Base-by-base conservation (phyloP, 352 stramenopile genomes). In the Globisporangium viniferum region DNA sequence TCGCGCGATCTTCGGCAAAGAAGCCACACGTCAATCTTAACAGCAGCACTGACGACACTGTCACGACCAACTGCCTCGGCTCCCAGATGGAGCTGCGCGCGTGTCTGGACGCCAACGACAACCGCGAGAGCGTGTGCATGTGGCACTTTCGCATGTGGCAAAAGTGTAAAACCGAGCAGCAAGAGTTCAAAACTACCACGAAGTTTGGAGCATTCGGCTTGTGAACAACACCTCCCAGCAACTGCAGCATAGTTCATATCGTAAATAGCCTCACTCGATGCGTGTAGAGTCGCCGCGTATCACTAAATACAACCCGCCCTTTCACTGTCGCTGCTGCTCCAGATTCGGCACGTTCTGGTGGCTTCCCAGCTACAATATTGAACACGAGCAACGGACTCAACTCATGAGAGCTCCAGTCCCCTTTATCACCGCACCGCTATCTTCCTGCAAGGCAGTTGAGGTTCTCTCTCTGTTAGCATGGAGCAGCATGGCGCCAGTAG, bases 41-140 rank as follows among this genome's bases (percentile, higher is more conserved):
- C 39, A 20, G 10, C 1, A 27, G 20, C 9, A 22, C 39, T 48
- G n/a, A 20, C 1, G 29, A 41, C 54, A n/a, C 5, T 20, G 10
- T 14, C 8, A 24, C 10, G 3, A n/a, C 57, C 5, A 51, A 3
- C 12, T 62, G 57, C 57, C 33, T 46, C 3, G 39, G n/a, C 15
- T 41, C 53, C 35, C 57, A 62, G 35, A 62, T 33, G 24, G 57
- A 62, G 22, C 12, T 62, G 12, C 57, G 57, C 33, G 31, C 57
- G 8, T 62, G 57, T 39, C 35, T 62, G 10, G 35, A 62, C 22
- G 57, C 57, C n/a, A 62, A 62, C 35, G 39, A 49, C 57, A 49
- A 49, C 57, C 57, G 57, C 57, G 57, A 62, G n/a, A 62, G 57
- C 20, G n/a, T 62, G 10, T 62, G 57, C 57, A 62, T 62, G 31